Percentiles rank a stretch among this genome's conserved stretches.
Conservation (phyloP, 192 early-diverging fungal species). For the Coemansia sp. region DNA sequence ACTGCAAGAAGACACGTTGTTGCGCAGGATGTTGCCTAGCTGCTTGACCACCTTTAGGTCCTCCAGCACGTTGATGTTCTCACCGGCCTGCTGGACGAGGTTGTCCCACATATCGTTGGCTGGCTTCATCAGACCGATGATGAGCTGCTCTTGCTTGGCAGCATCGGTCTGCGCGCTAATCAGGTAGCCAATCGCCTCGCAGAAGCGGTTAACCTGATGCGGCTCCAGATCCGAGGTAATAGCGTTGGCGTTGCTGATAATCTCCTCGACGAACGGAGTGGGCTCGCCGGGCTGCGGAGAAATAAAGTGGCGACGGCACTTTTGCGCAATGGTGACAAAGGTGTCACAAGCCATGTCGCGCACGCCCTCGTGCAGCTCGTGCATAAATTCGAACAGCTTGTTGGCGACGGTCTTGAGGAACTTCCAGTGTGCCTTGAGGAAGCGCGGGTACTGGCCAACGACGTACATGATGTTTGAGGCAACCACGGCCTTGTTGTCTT, state of each 20-base stretch:
- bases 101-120: slow-evolving; percentile 90
- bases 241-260: slow-evolving; percentile 74
- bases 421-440: slow-evolving; percentile 99
- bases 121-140: slow-evolving; percentile 84
- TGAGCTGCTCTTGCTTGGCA: slow-evolving; percentile 77
- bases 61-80: slow-evolving; percentile 75
- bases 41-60: slow-evolving; percentile 83
- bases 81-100: slow-evolving; percentile 74
- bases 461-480: slow-evolving; percentile 99
- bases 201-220: slow-evolving; percentile 97
- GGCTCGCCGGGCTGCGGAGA: slow-evolving; percentile 88
- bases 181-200: slow-evolving; percentile 98
- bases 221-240: slow-evolving; percentile 91
- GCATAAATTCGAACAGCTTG: slow-evolving; percentile 99
- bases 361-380: slow-evolving; percentile 98
- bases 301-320: slow-evolving; percentile 96
- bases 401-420: slow-evolving; percentile 99
- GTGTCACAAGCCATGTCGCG: slow-evolving; percentile 99
- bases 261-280: slow-evolving; percentile 96
- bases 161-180: slow-evolving; percentile 91
- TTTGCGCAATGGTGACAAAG: slow-evolving; percentile 98
- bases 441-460: slow-evolving; percentile 99
- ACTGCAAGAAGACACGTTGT: slow-evolving; percentile 89
- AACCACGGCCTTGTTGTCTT: slow-evolving; percentile 99
- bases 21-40: slow-evolving; percentile 92